Evolutionary conservation across 805 yeast genomes (phyloP).

Genomic region (Komagataella pastoris): DNA sequence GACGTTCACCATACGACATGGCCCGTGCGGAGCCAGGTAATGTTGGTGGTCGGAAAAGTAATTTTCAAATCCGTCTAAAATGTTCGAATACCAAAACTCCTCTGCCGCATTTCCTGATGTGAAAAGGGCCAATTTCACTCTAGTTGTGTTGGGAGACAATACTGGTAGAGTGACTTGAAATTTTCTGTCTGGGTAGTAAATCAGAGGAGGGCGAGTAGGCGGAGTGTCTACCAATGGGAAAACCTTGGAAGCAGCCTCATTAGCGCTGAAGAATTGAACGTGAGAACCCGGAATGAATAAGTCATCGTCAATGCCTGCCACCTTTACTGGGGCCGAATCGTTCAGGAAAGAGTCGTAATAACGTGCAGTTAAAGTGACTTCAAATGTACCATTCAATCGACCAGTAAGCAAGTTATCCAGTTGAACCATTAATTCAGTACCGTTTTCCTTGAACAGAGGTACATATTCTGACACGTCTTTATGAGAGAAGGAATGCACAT

Average conservation of each 20-base stretch:
- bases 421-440: conserved; percentile 33
- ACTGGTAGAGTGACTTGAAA: conserved; percentile 27
- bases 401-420: conserved; percentile 50
- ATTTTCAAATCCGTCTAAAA: conserved; percentile 30
- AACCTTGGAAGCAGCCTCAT: conserved; percentile 24
- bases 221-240: conserved; percentile 20
- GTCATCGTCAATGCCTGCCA: conserved; percentile 8
- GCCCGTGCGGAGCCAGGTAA: conserved; percentile 48
- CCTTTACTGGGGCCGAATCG: background rate
- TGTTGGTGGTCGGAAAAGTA: conserved; percentile 26
- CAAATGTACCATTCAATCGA: conserved; percentile 47
- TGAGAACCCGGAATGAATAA: conserved; percentile 8
- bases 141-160: conserved; percentile 42
- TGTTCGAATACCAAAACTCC: conserved; percentile 72
- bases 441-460: conserved; percentile 29
- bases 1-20: conserved; percentile 53
- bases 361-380: conserved; percentile 33
- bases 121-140: conserved; percentile 42
- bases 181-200: conserved; percentile 28
- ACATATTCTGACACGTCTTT: conserved; percentile 56
- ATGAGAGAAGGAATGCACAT: conserved; percentile 31
- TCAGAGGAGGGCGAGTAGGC: conserved; percentile 25
- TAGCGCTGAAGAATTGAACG: conserved; percentile 13
- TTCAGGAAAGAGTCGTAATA: conserved; percentile 27
- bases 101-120: conserved; percentile 70